Evolutionary conservation across 2,329 filamentous ascomycete species (phyloP).

Genomic region (Mollisia scopiformis): DNA sequence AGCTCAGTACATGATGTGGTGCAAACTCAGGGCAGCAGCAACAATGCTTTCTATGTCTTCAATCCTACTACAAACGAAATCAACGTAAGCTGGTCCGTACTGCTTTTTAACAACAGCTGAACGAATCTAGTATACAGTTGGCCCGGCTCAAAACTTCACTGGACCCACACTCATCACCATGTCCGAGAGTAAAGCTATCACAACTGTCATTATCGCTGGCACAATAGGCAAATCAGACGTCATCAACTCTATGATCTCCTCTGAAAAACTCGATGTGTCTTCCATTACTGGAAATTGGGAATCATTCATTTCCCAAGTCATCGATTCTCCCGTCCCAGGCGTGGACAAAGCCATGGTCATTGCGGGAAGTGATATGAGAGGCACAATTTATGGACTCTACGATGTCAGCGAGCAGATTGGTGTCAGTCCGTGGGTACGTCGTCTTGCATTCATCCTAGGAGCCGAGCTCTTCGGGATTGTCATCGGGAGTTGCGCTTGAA

Average conservation of each 20-base stretch:
- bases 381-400: constrained; percentile 72
- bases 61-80: constrained; percentile 30
- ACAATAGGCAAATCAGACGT: constrained; percentile 67
- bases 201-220: constrained; percentile 66
- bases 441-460: too few relatives aligned
- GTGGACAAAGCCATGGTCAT: constrained; percentile 65
- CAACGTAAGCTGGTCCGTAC: constrained; percentile 22
- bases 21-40: constrained; percentile 6
- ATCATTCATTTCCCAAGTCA: constrained; percentile 62
- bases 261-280: constrained; percentile 59
- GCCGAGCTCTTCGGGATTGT: too few relatives aligned
- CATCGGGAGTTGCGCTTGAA: too few relatives aligned
- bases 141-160: constrained; percentile 44
- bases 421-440: constrained; percentile 69
- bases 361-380: constrained; percentile 65
- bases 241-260: constrained; percentile 59
- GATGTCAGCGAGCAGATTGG: constrained; percentile 75
- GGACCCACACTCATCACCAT: constrained; percentile 44
- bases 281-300: constrained; percentile 69
- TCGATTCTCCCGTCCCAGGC: constrained; percentile 59
- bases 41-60: constrained; percentile 32
- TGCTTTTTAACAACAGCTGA: neutral
- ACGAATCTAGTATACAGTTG: constrained; percentile 46
- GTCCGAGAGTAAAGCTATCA: constrained; percentile 31
- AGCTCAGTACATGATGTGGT: constrained; percentile 22